Conservation (phyloP, 1,284 basidiomycete species). For the Ustilago nuda region DNA sequence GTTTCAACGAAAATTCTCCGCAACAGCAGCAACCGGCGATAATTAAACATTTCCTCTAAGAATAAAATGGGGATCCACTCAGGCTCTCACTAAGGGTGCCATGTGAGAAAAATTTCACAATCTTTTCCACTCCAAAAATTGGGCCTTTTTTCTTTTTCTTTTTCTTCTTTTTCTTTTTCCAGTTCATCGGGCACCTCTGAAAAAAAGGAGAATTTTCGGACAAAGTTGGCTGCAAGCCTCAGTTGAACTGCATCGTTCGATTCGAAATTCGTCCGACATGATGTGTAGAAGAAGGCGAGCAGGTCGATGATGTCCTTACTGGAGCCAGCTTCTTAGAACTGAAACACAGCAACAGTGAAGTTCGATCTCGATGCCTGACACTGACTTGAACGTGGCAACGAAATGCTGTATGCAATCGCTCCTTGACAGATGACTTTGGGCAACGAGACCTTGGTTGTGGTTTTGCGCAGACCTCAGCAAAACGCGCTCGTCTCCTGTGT, state of each 20-base stretch:
- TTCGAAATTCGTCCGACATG: constrained; percentile 8
- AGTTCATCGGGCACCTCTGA: background rate
- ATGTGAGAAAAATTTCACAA: background rate
- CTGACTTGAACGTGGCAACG: background rate
- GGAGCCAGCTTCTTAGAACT: background rate
- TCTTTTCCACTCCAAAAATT: background rate
- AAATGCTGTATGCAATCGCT: background rate
- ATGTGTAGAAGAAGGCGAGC: background rate
- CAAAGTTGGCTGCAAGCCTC: constrained; percentile 12
- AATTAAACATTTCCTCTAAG: constrained; percentile 1
- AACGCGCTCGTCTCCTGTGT: background rate
- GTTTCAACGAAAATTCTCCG: constrained; percentile 47
- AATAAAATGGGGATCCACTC: background rate
- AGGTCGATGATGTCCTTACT: constrained; percentile 7
- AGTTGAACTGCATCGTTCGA: background rate
- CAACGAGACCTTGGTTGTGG: background rate
- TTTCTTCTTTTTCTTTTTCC: background rate
- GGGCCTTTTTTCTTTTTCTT: background rate
- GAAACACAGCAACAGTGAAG: background rate
- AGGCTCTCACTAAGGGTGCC: background rate
- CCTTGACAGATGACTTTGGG: background rate
- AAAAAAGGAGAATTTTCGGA: constrained; percentile 17
- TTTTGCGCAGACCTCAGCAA: constrained; percentile 3
- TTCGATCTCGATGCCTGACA: background rate
- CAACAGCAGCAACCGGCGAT: background rate